A percentile compares a stretch with the other conserved stretches of the same genome.
These are phyloP conservation scores for Citrus glauca DNA, from an alignment of 345 rosid species.

Conservation along the genomic window DNA sequence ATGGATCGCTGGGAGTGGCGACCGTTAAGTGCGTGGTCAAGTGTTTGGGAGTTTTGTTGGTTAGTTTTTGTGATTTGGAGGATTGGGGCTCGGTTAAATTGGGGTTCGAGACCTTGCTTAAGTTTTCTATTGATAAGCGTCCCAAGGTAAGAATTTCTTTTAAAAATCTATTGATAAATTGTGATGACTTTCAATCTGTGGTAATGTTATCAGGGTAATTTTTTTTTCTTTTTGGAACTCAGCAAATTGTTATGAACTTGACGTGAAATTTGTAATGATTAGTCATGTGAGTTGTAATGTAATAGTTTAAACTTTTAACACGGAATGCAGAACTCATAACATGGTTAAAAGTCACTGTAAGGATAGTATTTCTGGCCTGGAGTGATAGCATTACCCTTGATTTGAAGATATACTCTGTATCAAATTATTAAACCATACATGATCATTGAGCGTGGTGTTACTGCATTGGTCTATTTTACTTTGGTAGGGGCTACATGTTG, in stretches of 20 bases:
- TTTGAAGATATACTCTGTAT: not conserved
- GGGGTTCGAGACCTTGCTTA: conserved; percentile 61
- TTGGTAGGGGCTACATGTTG: not conserved
- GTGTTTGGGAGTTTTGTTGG: conserved; percentile 66
- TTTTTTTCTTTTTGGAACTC: not conserved
- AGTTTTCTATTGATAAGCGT: conserved; percentile 68
- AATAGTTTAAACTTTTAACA: not conserved
- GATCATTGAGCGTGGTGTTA: not conserved
- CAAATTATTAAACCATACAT: no score
- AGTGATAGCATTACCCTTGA: not conserved
- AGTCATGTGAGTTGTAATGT: not conserved
- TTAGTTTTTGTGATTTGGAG: conserved; percentile 54
- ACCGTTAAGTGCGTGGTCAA: conserved; percentile 69
- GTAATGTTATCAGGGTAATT: not conserved
- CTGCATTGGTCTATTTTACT: not conserved
- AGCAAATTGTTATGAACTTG: not conserved
- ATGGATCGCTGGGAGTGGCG: conserved; percentile 48
- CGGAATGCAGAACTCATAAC: not conserved
- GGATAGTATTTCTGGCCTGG: not conserved
- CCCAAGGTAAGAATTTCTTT: conserved; percentile 57
- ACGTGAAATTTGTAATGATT: not conserved
- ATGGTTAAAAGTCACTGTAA: not conserved
- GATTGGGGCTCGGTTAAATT: conserved; percentile 59
- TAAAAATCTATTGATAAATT: not conserved
- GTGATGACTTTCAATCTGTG: not conserved